Percentiles rank a stretch among this genome's conserved stretches.
Evolutionary conservation across 371 early-diverging fungal species (phyloP).

Genomic region (Actinomortierella ambigua): DNA sequence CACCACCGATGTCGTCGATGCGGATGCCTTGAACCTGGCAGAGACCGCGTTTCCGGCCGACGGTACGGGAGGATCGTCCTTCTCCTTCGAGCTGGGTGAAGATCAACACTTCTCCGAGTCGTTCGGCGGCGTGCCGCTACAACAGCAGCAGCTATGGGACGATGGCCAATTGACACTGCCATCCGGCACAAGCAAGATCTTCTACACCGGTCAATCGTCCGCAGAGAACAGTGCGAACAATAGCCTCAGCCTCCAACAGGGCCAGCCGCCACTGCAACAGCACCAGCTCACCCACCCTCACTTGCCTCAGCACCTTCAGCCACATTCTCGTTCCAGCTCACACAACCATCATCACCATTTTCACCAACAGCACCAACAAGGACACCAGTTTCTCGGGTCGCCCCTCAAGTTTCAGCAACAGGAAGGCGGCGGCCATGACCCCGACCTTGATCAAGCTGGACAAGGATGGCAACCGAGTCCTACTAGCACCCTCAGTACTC

Average conservation of each 20-base stretch:
- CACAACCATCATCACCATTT: conserved; percentile 17
- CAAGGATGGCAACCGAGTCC: neutral
- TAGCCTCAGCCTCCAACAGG: conserved; percentile 33
- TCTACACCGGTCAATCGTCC: conserved; percentile 13
- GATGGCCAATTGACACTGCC: conserved; percentile 35
- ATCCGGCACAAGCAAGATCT: conserved; percentile 23
- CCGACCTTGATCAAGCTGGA: conserved; percentile 9
- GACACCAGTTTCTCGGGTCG: conserved; percentile 19
- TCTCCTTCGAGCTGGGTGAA: conserved; percentile 34
- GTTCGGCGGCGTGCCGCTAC: conserved; percentile 30
- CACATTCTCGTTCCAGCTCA: conserved; percentile 7
- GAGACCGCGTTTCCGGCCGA: conserved; percentile 35
- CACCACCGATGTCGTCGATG: conserved; percentile 35
- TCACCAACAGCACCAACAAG: conserved; percentile 9
- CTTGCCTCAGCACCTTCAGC: conserved; percentile 3
- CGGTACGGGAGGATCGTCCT: conserved; percentile 15
- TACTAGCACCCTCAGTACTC: too few relatives aligned
- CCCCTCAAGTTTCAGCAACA: conserved; percentile 12
- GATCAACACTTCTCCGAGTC: conserved; percentile 43
- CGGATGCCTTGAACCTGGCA: conserved; percentile 44
- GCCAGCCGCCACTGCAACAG: conserved; percentile 7
- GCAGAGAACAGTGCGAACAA: conserved; percentile 43
- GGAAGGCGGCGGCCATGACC: conserved; percentile 6
- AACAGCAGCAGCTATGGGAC: conserved; percentile 44
- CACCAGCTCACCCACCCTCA: neutral